Evolutionary conservation across 1,284 basidiomycete species (phyloP).

Genomic region (Naganishia sp.): DNA sequence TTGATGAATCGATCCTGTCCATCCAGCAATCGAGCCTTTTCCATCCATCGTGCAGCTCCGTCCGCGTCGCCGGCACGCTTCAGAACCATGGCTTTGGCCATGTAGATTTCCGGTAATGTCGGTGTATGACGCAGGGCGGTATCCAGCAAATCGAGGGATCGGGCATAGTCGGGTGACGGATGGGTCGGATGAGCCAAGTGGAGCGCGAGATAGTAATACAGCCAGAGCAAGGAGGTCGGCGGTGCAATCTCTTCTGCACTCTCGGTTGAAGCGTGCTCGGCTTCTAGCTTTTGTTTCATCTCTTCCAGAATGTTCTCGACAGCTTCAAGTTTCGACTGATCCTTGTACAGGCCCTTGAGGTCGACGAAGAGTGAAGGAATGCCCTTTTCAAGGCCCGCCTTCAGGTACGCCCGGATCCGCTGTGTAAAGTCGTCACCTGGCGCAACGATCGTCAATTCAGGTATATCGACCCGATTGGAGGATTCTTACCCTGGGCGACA

Average conservation of each 20-base stretch:
- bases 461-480: not conserved
- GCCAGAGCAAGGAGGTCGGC: conserved; percentile 90
- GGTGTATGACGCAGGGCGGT: conserved; percentile 79
- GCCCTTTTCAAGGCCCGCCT: conserved; percentile 74
- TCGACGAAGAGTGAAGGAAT: conserved; percentile 94
- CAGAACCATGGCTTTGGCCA: conserved; percentile 77
- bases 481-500: conserved; percentile 61
- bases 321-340: conserved; percentile 63
- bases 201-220: conserved; percentile 90
- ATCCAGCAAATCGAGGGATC: conserved; percentile 69
- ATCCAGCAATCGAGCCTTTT: conserved; percentile 82
- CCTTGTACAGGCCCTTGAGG: conserved; percentile 78
- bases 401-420: conserved; percentile 70
- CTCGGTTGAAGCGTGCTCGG: conserved; percentile 35
- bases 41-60: conserved; percentile 74
- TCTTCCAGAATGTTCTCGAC: conserved; percentile 73
- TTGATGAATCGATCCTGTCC: conserved; percentile 96
- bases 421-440: conserved; percentile 66
- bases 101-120: conserved; percentile 87
- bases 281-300: conserved; percentile 49
- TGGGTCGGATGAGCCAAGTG: conserved; percentile 71
- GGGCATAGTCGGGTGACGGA: conserved; percentile 55
- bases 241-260: conserved; percentile 57
- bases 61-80: conserved; percentile 82
- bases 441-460: conserved; percentile 13